These are phyloP conservation scores for Excoecaria agallocha DNA, from an alignment of 345 rosid genomes.

Conservation along the genomic window DNA sequence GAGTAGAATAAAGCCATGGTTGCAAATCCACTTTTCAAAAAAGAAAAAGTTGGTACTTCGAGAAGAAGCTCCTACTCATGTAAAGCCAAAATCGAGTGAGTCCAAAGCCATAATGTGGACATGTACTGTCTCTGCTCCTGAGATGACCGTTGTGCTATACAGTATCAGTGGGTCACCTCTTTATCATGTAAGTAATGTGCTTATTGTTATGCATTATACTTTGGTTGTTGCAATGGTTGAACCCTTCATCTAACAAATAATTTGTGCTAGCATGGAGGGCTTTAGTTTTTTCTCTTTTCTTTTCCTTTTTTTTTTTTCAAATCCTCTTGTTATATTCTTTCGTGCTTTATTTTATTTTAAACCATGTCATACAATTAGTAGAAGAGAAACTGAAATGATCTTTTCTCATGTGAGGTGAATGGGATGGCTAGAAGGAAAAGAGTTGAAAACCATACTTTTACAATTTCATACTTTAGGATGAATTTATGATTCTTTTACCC, in stretches of 20 bases:
- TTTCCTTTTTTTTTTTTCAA: neutral
- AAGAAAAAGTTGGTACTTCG: conserved; percentile 67
- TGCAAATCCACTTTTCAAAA: conserved; percentile 57
- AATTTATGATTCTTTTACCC: neutral
- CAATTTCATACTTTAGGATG: neutral
- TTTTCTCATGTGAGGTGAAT: too few relatives aligned
- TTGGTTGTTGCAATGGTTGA: conserved; percentile 8
- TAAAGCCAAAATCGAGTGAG: conserved; percentile 50
- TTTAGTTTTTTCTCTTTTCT: neutral
- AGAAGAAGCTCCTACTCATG: conserved; percentile 40
- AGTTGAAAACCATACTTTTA: neutral
- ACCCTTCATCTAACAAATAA: neutral
- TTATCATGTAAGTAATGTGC: conserved; percentile 75
- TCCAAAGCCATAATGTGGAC: conserved; percentile 81
- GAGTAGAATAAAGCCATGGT: conserved; percentile 81
- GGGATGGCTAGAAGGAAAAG: neutral
- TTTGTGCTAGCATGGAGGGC: conserved; percentile 1
- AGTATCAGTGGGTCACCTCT: conserved; percentile 55
- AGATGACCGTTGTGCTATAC: conserved; percentile 74
- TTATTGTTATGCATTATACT: neutral
- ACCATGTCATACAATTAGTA: neutral
- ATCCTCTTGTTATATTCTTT: neutral
- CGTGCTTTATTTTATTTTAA: neutral
- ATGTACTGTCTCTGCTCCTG: conserved; percentile 92
- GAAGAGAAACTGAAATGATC: neutral